Percentiles rank a stretch among this genome's conserved stretches.
phyloP scores from a whole-genome alignment of 2,329 filamentous ascomycete species.

The Cucurbitaria berberidis region DNA sequence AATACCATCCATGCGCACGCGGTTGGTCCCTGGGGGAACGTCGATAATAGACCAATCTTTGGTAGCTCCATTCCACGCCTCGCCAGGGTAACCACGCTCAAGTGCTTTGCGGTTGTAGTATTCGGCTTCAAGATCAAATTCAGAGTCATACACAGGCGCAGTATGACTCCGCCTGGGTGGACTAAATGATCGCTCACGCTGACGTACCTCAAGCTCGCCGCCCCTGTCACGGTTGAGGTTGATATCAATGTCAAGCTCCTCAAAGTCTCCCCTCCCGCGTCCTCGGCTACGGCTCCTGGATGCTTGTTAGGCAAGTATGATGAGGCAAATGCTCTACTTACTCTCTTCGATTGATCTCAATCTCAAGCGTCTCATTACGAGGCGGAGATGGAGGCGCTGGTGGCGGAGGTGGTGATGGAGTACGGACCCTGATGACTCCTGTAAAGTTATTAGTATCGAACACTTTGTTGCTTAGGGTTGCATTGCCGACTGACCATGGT shows the following conservation, averaged over 20 bases:
- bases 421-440: constrained; percentile 56
- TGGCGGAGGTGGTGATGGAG: constrained; percentile 55
- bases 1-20: constrained; percentile 80
- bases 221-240: constrained; percentile 63
- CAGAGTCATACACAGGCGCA: constrained; percentile 47
- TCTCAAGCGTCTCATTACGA: constrained; percentile 61
- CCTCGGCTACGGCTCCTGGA: constrained; percentile 47
- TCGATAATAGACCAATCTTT: constrained; percentile 83
- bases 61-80: constrained; percentile 75
- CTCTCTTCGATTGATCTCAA: constrained; percentile 61
- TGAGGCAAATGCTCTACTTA: constrained; percentile 35
- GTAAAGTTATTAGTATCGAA: constrained; percentile 11
- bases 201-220: constrained; percentile 35
- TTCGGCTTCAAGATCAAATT: constrained; percentile 62
- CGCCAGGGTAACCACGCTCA: constrained; percentile 72
- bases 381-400: constrained; percentile 53
- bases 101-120: constrained; percentile 71
- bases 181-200: constrained; percentile 49
- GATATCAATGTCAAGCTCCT: constrained; percentile 71
- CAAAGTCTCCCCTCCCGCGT: constrained; percentile 56
- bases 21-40: constrained; percentile 81
- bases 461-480: neutral
- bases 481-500: constrained; percentile 73
- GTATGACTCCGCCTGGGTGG: constrained; percentile 53
- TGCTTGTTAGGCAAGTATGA: constrained; percentile 8